These are phyloP conservation scores for Xylaria sp. DNA, from an alignment of 2,329 filamentous ascomycete species.

Conservation along the genomic window DNA sequence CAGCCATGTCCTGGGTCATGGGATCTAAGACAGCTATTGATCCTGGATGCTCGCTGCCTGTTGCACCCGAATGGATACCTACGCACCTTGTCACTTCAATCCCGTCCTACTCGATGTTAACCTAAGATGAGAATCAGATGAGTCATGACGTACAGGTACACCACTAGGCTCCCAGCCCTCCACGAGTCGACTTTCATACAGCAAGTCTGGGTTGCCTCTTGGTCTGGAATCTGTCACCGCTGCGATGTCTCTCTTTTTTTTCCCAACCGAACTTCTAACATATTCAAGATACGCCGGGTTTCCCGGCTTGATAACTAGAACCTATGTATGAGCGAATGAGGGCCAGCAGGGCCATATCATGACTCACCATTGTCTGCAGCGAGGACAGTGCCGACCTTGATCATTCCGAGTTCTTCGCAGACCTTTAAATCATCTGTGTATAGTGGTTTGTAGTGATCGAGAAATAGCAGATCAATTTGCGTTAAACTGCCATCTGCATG, in stretches of 20 bases:
- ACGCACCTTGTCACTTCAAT: constrained; percentile 73
- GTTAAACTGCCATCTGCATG: constrained; percentile 63
- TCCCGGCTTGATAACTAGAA: constrained; percentile 71
- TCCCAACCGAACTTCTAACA: constrained; percentile 70
- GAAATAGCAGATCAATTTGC: constrained; percentile 77
- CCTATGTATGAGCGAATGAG: not conserved
- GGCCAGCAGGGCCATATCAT: not conserved
- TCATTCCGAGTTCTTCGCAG: constrained; percentile 75
- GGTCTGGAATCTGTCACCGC: constrained; percentile 39
- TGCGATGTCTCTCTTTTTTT: constrained; percentile 64
- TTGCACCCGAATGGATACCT: constrained; percentile 50
- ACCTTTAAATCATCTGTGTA: constrained; percentile 81
- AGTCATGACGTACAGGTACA: constrained; percentile 62
- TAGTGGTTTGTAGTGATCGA: constrained; percentile 83
- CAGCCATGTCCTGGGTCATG: not conserved
- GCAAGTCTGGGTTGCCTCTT: constrained; percentile 70
- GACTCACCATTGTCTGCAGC: constrained; percentile 71
- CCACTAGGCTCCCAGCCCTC: constrained; percentile 77
- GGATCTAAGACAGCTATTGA: not conserved
- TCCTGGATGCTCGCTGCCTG: not conserved
- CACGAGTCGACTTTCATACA: constrained; percentile 72
- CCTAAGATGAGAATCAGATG: not conserved
- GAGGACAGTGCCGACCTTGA: constrained; percentile 70
- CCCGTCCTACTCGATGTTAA: constrained; percentile 64
- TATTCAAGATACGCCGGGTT: constrained; percentile 78